A percentile compares a stretch with the other conserved stretches of the same genome.
Evolutionary conservation across 805 yeast genomes (phyloP).

Genomic region (Suhomyces sp.): DNA sequence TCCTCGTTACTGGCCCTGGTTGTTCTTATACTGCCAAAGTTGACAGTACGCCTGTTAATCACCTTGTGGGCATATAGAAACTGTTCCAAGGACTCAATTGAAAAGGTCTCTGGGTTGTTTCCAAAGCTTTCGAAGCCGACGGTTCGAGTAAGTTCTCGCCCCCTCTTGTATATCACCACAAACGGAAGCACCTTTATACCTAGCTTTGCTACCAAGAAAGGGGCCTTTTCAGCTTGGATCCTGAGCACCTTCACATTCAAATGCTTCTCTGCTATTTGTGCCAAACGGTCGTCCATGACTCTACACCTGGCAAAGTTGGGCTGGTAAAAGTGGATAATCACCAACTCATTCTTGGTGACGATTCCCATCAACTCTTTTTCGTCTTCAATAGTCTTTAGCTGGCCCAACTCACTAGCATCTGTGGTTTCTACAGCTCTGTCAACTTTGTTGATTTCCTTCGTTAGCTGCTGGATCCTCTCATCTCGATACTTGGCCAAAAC

Average conservation of each 20-base stretch:
- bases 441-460: slow-evolving; percentile 39
- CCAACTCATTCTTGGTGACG: slow-evolving; percentile 40
- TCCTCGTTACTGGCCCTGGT: slow-evolving; percentile 9
- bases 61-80: slow-evolving; percentile 20
- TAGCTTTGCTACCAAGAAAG: slow-evolving; percentile 66
- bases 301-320: slow-evolving; percentile 59
- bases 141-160: slow-evolving; percentile 55
- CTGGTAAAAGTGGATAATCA: slow-evolving; percentile 63
- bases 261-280: slow-evolving; percentile 53
- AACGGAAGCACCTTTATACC: slow-evolving; percentile 68
- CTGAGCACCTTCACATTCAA: slow-evolving; percentile 50
- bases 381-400: slow-evolving; percentile 36
- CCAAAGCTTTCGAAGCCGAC: slow-evolving; percentile 70
- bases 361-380: slow-evolving; percentile 58
- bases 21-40: slow-evolving; percentile 18
- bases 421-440: slow-evolving; percentile 23
- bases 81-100: slow-evolving; percentile 47
- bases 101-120: slow-evolving; percentile 43
- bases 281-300: slow-evolving; percentile 48
- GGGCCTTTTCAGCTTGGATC: slow-evolving; percentile 62
- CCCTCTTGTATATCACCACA: slow-evolving; percentile 57
- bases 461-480: slow-evolving; percentile 56
- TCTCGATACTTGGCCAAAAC: slow-evolving; percentile 55
- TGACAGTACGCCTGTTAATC: slow-evolving; percentile 31
- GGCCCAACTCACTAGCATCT: slow-evolving; percentile 41